Evolutionary conservation across 176 grass and related monocot genomes (phyloP).

Genomic region (Melocanna baccifera): DNA sequence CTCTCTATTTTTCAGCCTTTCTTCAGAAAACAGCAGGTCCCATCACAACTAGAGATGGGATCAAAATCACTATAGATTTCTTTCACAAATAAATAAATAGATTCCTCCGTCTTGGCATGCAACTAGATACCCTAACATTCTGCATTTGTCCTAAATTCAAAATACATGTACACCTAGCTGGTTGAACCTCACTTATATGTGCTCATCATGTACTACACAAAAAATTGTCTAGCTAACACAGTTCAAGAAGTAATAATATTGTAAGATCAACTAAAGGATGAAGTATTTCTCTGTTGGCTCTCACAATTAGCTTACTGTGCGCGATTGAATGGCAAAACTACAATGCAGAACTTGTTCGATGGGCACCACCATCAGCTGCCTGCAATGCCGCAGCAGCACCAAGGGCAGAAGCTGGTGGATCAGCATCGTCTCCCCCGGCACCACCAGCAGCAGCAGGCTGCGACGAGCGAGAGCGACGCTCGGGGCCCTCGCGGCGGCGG

Average conservation of each 20-base stretch:
- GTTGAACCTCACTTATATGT: background rate
- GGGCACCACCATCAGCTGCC: conserved; percentile 42
- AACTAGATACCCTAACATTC: background rate
- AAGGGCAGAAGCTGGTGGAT: conserved; percentile 37
- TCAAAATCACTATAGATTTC: background rate
- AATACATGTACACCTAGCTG: background rate
- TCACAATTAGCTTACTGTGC: background rate
- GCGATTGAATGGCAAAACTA: background rate
- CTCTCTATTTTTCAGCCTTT: too few species aligned
- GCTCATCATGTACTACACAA: background rate
- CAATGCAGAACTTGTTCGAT: conserved; percentile 50
- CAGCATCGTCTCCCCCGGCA: conserved; percentile 48
- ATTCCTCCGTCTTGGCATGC: background rate
- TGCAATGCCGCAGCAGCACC: conserved; percentile 20
- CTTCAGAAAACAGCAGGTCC: background rate
- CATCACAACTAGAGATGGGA: background rate
- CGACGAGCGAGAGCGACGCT: conserved; percentile 46
- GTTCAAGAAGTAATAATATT: background rate
- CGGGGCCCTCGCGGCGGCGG: conserved; percentile 33
- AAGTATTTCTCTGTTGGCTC: background rate
- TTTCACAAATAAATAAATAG: background rate
- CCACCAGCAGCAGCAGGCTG: conserved; percentile 37
- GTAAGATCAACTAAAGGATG: background rate
- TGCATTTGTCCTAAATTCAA: background rate
- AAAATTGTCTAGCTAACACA: background rate